Percentiles rank a stretch among this genome's conserved stretches.
These are phyloP conservation scores for Aspergillus quadricinctus DNA, from an alignment of 2,329 filamentous ascomycete species.

Conservation along the genomic window DNA sequence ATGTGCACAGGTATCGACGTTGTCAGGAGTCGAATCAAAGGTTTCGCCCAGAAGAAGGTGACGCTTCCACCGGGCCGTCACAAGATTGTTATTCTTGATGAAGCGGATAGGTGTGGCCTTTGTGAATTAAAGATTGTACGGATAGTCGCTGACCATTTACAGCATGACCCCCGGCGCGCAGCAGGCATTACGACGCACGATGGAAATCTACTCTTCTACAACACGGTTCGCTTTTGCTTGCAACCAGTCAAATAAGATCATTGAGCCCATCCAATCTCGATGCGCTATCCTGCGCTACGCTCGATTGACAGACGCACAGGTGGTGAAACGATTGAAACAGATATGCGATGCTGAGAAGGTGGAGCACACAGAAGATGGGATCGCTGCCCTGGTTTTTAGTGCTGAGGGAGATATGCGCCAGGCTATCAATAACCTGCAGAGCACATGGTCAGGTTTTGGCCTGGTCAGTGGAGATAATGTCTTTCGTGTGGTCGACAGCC, in stretches of 20 bases:
- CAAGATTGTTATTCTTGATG: constrained; percentile 95
- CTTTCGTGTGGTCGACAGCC: constrained; percentile 94
- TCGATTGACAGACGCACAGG: constrained; percentile 84
- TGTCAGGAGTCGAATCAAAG: constrained; percentile 94
- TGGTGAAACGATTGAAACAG: constrained; percentile 85
- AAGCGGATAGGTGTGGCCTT: constrained; percentile 69
- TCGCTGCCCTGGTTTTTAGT: constrained; percentile 94
- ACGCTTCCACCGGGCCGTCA: constrained; percentile 85
- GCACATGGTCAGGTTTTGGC: constrained; percentile 86
- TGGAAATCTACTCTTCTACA: constrained; percentile 98
- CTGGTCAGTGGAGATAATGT: constrained; percentile 98
- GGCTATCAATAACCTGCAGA: constrained; percentile 97
- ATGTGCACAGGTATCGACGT: constrained; percentile 74
- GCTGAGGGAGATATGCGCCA: constrained; percentile 98
- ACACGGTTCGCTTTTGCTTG: constrained; percentile 97
- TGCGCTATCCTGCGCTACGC: constrained; percentile 95
- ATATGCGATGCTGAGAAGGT: constrained; percentile 92
- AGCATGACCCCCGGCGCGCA: constrained; percentile 95
- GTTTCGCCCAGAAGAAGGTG: constrained; percentile 98
- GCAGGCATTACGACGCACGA: constrained; percentile 88
- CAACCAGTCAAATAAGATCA: constrained; percentile 99
- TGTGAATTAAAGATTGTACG: not conserved
- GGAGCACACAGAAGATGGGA: constrained; percentile 83
- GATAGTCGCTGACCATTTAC: constrained; percentile 1
- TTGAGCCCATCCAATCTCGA: constrained; percentile 94